These are phyloP conservation scores for Chrysoporthe deuterocubensis DNA, from an alignment of 2,329 filamentous ascomycete species.

Conservation along the genomic window DNA sequence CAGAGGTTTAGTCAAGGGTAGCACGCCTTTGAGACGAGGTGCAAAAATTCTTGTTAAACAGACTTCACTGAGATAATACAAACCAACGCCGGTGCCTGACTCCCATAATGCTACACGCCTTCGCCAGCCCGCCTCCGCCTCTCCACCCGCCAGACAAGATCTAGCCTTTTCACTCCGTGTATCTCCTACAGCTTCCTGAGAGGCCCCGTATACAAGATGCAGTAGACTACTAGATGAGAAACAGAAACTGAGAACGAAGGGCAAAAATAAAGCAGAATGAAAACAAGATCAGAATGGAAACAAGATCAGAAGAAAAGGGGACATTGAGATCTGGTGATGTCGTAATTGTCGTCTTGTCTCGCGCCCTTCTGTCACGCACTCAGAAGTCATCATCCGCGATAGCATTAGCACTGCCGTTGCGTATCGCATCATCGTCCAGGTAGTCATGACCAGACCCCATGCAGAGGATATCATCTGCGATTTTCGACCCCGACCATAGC, in stretches of 20 bases:
- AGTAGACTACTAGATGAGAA: conserved; percentile 14
- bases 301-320: neutral
- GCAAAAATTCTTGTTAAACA: neutral
- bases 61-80: neutral
- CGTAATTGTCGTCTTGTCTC: conserved; percentile 20
- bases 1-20: neutral
- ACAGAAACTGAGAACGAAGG: neutral
- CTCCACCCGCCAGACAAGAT: neutral
- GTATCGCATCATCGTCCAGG: conserved; percentile 6
- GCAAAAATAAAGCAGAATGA: neutral
- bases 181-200: conserved; percentile 3
- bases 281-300: conserved; percentile 11
- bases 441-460: conserved; percentile 25
- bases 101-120: neutral
- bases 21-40: neutral
- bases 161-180: neutral
- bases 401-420: conserved; percentile 1
- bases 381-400: conserved; percentile 26
- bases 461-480: conserved; percentile 22
- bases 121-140: neutral
- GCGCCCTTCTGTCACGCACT: conserved; percentile 6
- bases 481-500: neutral
- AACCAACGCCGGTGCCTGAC: neutral
- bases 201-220: neutral
- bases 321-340: conserved; percentile 19